A percentile compares a stretch with the other conserved stretches of the same genome.
phyloP scores from a whole-genome alignment of 305 asterid genomes.

The Plantago rigida region DNA sequence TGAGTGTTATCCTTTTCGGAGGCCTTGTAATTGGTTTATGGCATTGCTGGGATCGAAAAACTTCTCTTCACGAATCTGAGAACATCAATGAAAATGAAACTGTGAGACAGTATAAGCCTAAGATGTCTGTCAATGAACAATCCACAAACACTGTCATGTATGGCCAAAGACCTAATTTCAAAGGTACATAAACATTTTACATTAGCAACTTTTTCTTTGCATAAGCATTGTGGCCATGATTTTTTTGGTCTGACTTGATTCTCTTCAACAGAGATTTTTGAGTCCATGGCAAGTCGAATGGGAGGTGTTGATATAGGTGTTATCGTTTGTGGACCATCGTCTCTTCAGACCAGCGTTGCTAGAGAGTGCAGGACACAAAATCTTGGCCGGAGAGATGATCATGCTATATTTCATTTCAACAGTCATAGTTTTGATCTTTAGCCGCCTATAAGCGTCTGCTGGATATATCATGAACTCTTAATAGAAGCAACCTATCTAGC shows the following conservation, averaged over 20 bases:
- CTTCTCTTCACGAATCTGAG: conserved; percentile 20
- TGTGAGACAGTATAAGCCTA: conserved; percentile 10
- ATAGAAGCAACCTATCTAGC: too few relatives aligned
- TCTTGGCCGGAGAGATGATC: conserved; percentile 34
- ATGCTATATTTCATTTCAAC: conserved; percentile 69
- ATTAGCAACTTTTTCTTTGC: background rate
- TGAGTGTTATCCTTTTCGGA: conserved; percentile 51
- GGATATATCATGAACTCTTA: too few relatives aligned
- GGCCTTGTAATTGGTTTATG: conserved; percentile 52
- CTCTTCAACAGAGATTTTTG: conserved; percentile 46
- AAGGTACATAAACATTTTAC: background rate
- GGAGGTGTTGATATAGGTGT: conserved; percentile 63
- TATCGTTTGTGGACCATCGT: conserved; percentile 64
- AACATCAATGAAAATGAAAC: conserved; percentile 13
- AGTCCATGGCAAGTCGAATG: conserved; percentile 43
- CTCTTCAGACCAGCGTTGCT: conserved; percentile 63
- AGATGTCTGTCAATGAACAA: conserved; percentile 28
- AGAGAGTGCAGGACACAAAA: conserved; percentile 56
- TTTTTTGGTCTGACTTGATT: background rate
- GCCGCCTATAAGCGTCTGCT: background rate
- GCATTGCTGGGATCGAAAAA: conserved; percentile 58
- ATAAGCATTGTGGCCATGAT: background rate
- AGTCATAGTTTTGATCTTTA: conserved; percentile 84
- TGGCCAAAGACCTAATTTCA: conserved; percentile 65
- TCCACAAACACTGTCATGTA: conserved; percentile 32